phyloP scores from a whole-genome alignment of 805 yeast genomes.

The Zygoascus tannicola region DNA sequence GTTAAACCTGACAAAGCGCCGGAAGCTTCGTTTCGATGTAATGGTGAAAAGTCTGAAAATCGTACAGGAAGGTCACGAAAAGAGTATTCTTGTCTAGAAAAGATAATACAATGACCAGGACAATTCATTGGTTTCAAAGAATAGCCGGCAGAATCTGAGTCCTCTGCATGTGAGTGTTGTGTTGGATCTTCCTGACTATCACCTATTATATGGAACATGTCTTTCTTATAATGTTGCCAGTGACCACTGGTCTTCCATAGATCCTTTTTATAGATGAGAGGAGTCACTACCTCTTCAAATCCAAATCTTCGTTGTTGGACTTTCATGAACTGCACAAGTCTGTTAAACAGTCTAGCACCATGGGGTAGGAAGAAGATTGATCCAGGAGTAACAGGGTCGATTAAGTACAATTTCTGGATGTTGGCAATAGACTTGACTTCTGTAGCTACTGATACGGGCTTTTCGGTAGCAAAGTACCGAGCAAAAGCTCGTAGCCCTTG shows the following conservation, averaged over 20 bases:
- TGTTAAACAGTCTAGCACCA: constrained; percentile 81
- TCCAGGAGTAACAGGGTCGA: constrained; percentile 81
- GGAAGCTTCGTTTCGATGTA: constrained; percentile 90
- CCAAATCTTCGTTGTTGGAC: constrained; percentile 72
- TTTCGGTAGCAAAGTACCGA: neutral
- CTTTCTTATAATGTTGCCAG: constrained; percentile 90
- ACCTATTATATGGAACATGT: constrained; percentile 83
- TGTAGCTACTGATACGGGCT: neutral
- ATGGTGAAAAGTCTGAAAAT: constrained; percentile 78
- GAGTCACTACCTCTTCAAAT: constrained; percentile 87
- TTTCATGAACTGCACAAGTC: constrained; percentile 72
- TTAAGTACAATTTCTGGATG: constrained; percentile 66
- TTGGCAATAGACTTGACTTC: constrained; percentile 38
- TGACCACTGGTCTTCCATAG: constrained; percentile 92
- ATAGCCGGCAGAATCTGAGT: constrained; percentile 39
- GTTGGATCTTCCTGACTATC: constrained; percentile 14
- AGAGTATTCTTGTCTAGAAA: constrained; percentile 63
- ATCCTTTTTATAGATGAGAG: constrained; percentile 71
- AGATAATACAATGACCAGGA: constrained; percentile 76
- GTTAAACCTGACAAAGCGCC: constrained; percentile 92
- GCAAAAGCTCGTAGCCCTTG: too few relatives aligned
- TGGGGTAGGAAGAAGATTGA: constrained; percentile 87
- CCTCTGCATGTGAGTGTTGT: constrained; percentile 28
- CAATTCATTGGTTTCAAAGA: constrained; percentile 80
- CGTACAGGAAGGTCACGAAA: constrained; percentile 82